Base-by-base conservation (phyloP, 2,329 filamentous ascomycete species). In the Akanthomyces uredinophilus region DNA sequence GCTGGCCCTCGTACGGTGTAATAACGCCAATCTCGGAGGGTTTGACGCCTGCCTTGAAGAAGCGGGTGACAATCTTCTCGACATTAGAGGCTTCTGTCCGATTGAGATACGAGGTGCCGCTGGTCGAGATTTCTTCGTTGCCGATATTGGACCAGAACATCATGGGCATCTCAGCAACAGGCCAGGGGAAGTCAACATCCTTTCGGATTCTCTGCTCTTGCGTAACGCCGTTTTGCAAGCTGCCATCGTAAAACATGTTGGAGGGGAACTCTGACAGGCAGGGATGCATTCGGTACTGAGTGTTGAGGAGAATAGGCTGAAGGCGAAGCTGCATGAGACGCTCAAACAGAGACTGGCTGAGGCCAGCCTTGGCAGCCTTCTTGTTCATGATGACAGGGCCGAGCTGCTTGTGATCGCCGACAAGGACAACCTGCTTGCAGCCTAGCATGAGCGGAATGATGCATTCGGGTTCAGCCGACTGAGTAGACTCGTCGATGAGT, bases 361-460 rank as follows among this genome's bases (percentile, higher is more conserved):
- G 82, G 64, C 95, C 95, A 61, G 95, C 95, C 77, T 98, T 98
- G 65, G 95, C 95, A 16, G 95, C 95, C 78, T 98, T 98, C 83
- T 99, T 99, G 83, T 99, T 99, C 94, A 99, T 99, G 73, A 99
- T 98, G 70, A 99, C 95, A 1, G 95, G 95, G 0, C 95, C 95
- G 66, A 99, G 86, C 74, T 99, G 95, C 76, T 98, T 96, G 77
- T 99, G 95, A 72, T 99, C 95, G 72, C 95, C 95, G 47, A 99
- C 95, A 41, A 99, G 84, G n/a, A 99, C 95, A 55, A 97, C 92
- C 75, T 99, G 95, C 79, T 99, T 99, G 81, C 95, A 99, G 56
- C 95, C 95, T 24, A 99, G 83, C 37, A 99, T 94, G 46, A 99
- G 81, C 20, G 95, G 95, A 69, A 99, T 99, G 92, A 99, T 96